Evolutionary conservation across 306 rosid species (phyloP).

Genomic region (Pueraria montana): DNA sequence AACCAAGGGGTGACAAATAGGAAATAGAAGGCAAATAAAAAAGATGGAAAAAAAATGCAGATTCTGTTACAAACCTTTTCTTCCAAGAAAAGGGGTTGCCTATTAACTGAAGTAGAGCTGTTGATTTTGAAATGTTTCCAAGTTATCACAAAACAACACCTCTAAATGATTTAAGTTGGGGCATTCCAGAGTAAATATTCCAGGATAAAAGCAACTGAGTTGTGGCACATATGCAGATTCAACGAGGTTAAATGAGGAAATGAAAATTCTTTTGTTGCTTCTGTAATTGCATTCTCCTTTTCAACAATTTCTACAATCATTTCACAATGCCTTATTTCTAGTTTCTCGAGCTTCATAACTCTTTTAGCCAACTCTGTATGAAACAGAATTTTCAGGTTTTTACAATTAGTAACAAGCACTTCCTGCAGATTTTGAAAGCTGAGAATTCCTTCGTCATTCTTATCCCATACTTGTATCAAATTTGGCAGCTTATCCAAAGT

Average conservation of each 20-base stretch:
- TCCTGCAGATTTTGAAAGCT: background rate
- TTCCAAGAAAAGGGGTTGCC: background rate
- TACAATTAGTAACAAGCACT: background rate
- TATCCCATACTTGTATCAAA: background rate
- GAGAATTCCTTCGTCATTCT: background rate
- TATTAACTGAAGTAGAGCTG: background rate
- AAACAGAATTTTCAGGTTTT: background rate
- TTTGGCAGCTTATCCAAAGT: background rate
- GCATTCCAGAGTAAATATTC: background rate
- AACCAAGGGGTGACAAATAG: background rate
- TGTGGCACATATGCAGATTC: background rate
- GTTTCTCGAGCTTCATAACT: background rate
- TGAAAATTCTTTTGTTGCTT: background rate
- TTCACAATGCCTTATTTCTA: fast-evolving
- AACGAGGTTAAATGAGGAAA: slow-evolving; percentile 10
- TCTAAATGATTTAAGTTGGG: background rate
- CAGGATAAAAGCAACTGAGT: background rate
- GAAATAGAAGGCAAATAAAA: background rate
- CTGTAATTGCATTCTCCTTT: background rate
- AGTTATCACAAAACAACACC: background rate
- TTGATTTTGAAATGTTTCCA: background rate
- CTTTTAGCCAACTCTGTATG: background rate
- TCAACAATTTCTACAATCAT: background rate
- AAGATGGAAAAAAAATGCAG: background rate
- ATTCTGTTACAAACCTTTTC: background rate